Conservation (phyloP, 2,329 filamentous ascomycete genomes). For the Emydomyces testavorans region DNA sequence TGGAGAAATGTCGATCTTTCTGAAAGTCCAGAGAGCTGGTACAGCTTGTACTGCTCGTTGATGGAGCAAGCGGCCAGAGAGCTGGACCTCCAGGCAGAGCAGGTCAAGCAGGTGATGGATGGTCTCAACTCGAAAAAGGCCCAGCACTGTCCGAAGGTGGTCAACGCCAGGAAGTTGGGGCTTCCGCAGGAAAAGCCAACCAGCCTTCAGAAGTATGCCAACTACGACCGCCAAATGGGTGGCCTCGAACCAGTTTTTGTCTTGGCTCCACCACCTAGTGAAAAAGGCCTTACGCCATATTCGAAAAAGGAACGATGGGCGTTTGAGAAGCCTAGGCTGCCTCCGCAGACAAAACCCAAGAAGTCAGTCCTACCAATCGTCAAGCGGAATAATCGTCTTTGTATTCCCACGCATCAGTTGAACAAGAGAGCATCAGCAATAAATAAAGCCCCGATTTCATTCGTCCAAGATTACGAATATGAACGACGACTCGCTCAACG, state of each 20-base stretch:
- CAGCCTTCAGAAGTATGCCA: conserved; percentile 24
- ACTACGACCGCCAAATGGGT: conserved; percentile 26
- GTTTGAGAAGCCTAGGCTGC: conserved; percentile 20
- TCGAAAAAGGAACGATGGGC: conserved; percentile 18
- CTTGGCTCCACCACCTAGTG: conserved; percentile 4
- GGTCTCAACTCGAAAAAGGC: conserved; percentile 49
- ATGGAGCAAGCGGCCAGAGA: conserved; percentile 47
- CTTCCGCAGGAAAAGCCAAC: conserved; percentile 26
- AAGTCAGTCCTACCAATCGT: conserved; percentile 28
- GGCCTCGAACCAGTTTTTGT: conserved; percentile 21
- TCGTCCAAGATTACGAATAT: conserved; percentile 33
- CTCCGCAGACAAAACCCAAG: conserved; percentile 19
- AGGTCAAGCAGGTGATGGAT: conserved; percentile 46
- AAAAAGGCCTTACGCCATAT: conserved; percentile 7
- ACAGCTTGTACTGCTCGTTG: conserved; percentile 63
- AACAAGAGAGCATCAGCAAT: conserved; percentile 30
- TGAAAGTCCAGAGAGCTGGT: conserved; percentile 59
- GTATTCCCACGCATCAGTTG: conserved; percentile 34
- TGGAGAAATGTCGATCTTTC: conserved; percentile 57
- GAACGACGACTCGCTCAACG: background rate
- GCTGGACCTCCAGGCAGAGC: conserved; percentile 47
- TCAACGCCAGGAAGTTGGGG: conserved; percentile 33
- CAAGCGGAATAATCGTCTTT: conserved; percentile 29
- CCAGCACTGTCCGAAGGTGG: conserved; percentile 47
- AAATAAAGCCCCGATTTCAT: conserved; percentile 29